Percentiles rank a stretch among this genome's conserved stretches.
Evolutionary conservation across 805 yeast species (phyloP).

Genomic region (Lipomyces yamadae): DNA sequence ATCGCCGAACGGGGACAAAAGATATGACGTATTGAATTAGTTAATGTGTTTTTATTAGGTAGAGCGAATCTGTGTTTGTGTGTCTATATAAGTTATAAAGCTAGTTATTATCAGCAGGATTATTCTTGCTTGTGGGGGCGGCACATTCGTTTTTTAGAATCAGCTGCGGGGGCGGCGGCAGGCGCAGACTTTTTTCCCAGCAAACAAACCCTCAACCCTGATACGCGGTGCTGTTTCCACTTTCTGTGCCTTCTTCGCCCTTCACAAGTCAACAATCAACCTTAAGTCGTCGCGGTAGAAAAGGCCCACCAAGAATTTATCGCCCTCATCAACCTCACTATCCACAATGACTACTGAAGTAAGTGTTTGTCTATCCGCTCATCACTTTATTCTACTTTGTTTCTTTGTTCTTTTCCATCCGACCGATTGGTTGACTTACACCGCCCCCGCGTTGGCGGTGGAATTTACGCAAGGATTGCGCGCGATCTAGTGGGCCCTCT

Average conservation of each 20-base stretch:
- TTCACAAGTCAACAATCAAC: neutral
- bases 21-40: too few relatives aligned
- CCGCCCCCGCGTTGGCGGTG: too few relatives aligned
- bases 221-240: neutral
- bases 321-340: neutral
- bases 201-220: neutral
- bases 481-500: neutral
- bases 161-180: neutral
- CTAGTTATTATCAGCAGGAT: too few relatives aligned
- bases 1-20: too few relatives aligned
- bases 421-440: neutral
- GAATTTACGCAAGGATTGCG: too few relatives aligned
- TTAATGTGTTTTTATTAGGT: too few relatives aligned
- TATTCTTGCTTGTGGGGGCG: too few relatives aligned
- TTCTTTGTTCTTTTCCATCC: neutral
- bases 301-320: neutral
- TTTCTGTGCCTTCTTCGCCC: neutral
- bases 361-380: neutral
- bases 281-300: neutral
- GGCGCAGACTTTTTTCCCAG: neutral
- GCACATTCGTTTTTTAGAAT: neutral
- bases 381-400: neutral
- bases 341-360: constrained; percentile 8
- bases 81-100: too few relatives aligned
- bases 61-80: too few relatives aligned